Base-by-base conservation (phyloP, 306 rosid genomes). In the Acacia acuminata region DNA sequence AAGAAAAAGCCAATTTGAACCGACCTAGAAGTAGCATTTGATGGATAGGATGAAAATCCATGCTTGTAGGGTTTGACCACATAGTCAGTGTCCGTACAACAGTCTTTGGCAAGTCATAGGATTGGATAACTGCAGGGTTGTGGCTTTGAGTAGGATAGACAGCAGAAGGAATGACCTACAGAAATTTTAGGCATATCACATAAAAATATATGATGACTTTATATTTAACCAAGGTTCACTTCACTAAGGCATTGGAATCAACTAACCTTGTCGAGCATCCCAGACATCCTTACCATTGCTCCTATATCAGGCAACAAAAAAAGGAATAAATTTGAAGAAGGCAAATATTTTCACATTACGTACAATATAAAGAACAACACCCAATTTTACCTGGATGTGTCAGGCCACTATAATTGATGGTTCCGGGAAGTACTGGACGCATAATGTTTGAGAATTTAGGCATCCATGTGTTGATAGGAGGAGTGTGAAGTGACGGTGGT, bases 31-130 rank as follows among this genome's bases (percentile, higher is more conserved):
- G 77, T 58, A 82, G 51, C 6, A 44, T 70, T 61, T 77, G 85
- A 56, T 82, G 82, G 40, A 70, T 2, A 6, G 85, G 85, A 45
- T 82, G 85, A 70, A 82, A 82, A 69, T 82, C 85, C 85, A 82
- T 82, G 70, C 81, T 77, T 27, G 65, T 69, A 34, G 77, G 78
- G 71, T 40, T 25, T 45, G 85, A 82, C 12, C 65, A 58, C 65
- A 55, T 71, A 16, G 34, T 82, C 44, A 82, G 30, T 14, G 78
- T 76, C 19, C 77, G 42, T 6, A 34, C 73, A 8, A 82, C 82
- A 45, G 66, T 77, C 81, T 58, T 76, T 24, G 85, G 85, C 78
- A 82, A 75, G 27, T 82, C 84, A 53, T 75, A 71, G 16, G 61
- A 24, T 82, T 63, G 43, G 17, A 14, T 24, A 53, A 50, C 36